Percentiles rank a stretch among this genome's conserved stretches.
Conservation (phyloP, 352 stramenopile species). For the Globisporangium okanoganense region DNA sequence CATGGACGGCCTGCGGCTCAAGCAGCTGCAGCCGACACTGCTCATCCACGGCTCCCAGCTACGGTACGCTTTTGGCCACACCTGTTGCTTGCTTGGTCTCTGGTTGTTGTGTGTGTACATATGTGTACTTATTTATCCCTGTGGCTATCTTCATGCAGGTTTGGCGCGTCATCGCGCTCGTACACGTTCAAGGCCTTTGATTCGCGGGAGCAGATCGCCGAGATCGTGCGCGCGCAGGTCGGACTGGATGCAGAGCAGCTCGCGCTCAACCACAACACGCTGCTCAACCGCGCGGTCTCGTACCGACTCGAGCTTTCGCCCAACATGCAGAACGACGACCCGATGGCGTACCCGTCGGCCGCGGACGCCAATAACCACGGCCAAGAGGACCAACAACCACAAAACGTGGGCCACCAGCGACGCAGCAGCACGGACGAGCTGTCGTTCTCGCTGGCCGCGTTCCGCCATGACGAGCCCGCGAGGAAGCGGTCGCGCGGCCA, state of each 20-base stretch:
- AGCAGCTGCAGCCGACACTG: conserved; percentile 63
- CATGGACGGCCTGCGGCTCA: conserved; percentile 57
- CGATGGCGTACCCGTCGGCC: conserved; percentile 24
- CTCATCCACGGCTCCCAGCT: conserved; percentile 57
- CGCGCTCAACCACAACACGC: conserved; percentile 72
- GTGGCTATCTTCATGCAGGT: conserved; percentile 19
- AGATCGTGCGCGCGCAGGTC: conserved; percentile 46
- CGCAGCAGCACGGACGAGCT: conserved; percentile 29
- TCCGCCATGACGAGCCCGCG: conserved; percentile 19
- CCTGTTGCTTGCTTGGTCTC: neutral
- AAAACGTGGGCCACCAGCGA: conserved; percentile 11
- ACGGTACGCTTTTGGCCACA: conserved; percentile 22
- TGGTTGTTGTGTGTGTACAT: conserved; percentile 3
- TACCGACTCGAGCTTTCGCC: conserved; percentile 73
- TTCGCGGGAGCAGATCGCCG: conserved; percentile 66
- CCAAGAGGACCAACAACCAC: conserved; percentile 25
- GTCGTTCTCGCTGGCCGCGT: conserved; percentile 22
- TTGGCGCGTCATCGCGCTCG: conserved; percentile 70
- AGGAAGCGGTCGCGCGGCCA: conserved; percentile 49
- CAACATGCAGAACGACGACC: conserved; percentile 39
- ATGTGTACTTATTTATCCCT: neutral
- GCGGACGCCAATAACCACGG: conserved; percentile 8
- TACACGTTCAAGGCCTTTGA: conserved; percentile 86
- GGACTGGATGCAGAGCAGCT: conserved; percentile 55
- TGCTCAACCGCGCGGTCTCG: conserved; percentile 75